phyloP scores from a whole-genome alignment of 1,284 basidiomycete species.

The Fistulina hepatica region DNA sequence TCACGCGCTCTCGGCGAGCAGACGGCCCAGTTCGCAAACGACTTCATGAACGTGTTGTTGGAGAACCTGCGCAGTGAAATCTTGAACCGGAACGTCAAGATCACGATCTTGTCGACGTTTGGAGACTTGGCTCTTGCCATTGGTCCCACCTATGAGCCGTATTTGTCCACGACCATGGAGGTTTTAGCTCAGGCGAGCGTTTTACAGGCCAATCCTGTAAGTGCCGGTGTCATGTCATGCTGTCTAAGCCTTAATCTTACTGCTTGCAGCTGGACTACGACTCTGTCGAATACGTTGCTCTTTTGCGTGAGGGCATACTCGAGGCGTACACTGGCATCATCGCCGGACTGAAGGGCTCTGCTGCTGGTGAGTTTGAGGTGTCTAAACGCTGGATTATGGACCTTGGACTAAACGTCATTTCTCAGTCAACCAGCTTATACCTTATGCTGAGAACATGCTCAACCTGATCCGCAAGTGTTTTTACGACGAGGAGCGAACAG shows the following conservation, averaged over 20 bases:
- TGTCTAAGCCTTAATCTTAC: constrained; percentile 2
- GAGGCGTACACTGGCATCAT: constrained; percentile 97
- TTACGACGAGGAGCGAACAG: constrained; percentile 76
- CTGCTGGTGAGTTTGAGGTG: constrained; percentile 44
- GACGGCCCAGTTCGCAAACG: constrained; percentile 71
- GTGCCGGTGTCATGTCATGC: constrained; percentile 20
- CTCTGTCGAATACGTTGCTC: constrained; percentile 85
- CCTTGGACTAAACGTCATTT: not conserved
- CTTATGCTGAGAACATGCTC: constrained; percentile 70
- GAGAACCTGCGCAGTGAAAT: constrained; percentile 90
- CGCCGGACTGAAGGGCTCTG: constrained; percentile 78
- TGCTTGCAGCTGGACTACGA: constrained; percentile 69
- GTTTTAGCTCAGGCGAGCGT: constrained; percentile 87
- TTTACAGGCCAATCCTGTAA: constrained; percentile 75
- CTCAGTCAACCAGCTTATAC: constrained; percentile 60
- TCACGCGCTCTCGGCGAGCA: constrained; percentile 85
- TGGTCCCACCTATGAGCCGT: constrained; percentile 80
- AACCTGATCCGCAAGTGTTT: constrained; percentile 76
- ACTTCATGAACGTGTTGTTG: constrained; percentile 86
- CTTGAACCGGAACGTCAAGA: constrained; percentile 92
- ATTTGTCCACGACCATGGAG: constrained; percentile 81
- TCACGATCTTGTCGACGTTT: constrained; percentile 89
- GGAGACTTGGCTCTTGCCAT: constrained; percentile 96
- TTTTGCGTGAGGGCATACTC: constrained; percentile 88
- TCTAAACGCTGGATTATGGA: not conserved